Percentiles rank a stretch among this genome's conserved stretches.
Conservation (phyloP, 768 basidiomycete species). For the Amanita muscaria region DNA sequence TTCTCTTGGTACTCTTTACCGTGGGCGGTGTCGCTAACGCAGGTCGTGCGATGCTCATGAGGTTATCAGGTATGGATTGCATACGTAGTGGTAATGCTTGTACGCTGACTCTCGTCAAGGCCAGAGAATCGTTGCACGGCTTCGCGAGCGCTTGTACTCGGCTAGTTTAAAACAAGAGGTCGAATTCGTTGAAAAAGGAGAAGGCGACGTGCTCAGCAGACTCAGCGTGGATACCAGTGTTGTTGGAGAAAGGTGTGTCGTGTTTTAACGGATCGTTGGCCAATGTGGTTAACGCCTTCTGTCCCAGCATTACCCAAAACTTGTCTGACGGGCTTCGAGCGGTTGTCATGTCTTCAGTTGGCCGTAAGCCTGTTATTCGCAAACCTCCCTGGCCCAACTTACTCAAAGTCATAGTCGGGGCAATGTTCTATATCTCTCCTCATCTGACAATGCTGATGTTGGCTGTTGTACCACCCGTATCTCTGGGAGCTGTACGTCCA, state of each 20-base stretch:
- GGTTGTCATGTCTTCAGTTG: constrained; percentile 88
- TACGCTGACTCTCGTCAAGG: constrained; percentile 26
- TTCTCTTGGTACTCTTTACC: constrained; percentile 70
- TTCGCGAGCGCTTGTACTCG: constrained; percentile 74
- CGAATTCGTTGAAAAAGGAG: constrained; percentile 86
- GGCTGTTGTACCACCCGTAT: constrained; percentile 81
- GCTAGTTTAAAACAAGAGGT: constrained; percentile 87
- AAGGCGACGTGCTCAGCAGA: constrained; percentile 89
- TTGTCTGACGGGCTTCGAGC: constrained; percentile 77
- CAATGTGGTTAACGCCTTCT: not conserved
- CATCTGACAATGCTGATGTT: constrained; percentile 90
- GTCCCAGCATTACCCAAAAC: constrained; percentile 62
- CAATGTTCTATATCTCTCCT: constrained; percentile 91
- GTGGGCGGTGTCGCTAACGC: constrained; percentile 85
- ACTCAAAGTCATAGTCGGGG: constrained; percentile 52
- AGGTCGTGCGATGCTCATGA: constrained; percentile 76
- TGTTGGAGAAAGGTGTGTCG: constrained; percentile 77
- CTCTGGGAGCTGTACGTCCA: constrained; percentile 64
- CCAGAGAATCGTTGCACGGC: constrained; percentile 84
- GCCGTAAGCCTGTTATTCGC: constrained; percentile 54
- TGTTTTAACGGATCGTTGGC: not conserved
- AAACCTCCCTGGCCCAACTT: not conserved
- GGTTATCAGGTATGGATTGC: constrained; percentile 55
- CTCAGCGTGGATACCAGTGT: constrained; percentile 88
- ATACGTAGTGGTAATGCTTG: not conserved